Evolutionary conservation across 2,329 filamentous ascomycete genomes (phyloP).

Genomic region (Fusarium poae): DNA sequence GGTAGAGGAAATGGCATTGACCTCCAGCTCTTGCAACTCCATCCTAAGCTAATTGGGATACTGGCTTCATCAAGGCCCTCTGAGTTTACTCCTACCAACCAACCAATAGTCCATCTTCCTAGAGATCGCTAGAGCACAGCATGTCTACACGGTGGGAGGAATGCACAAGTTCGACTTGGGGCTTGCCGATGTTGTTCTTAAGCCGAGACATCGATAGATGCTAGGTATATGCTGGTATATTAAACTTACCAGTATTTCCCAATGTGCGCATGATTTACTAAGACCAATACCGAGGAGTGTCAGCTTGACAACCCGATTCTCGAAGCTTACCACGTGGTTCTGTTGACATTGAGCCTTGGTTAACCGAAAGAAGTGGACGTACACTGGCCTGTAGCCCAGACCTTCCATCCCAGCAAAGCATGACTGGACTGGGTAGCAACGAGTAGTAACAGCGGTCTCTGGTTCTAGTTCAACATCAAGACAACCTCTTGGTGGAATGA

Average conservation of each 20-base stretch:
- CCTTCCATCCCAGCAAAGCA: neutral
- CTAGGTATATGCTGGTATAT: neutral
- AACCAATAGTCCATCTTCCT: too few relatives aligned
- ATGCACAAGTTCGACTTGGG: neutral
- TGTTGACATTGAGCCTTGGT: neutral
- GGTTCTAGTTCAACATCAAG: too few relatives aligned
- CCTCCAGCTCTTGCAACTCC: too few relatives aligned
- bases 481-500: too few relatives aligned
- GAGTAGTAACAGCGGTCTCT: too few relatives aligned
- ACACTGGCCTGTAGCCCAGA: neutral
- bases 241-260: neutral
- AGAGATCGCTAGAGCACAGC: rapidly evolving
- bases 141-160: neutral
- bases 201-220: neutral
- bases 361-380: neutral
- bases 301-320: neutral
- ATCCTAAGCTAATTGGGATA: neutral
- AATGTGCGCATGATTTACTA: neutral
- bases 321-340: neutral
- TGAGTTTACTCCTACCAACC: rapidly evolving
- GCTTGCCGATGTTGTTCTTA: neutral
- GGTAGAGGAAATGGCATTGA: neutral
- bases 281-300: too few relatives aligned
- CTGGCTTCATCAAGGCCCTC: neutral
- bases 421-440: neutral